Evolutionary conservation across 2,329 filamentous ascomycete genomes (phyloP), one percentile per base, ranked within the genome.

Genomic region (Alternaria conjuncta): DNA sequence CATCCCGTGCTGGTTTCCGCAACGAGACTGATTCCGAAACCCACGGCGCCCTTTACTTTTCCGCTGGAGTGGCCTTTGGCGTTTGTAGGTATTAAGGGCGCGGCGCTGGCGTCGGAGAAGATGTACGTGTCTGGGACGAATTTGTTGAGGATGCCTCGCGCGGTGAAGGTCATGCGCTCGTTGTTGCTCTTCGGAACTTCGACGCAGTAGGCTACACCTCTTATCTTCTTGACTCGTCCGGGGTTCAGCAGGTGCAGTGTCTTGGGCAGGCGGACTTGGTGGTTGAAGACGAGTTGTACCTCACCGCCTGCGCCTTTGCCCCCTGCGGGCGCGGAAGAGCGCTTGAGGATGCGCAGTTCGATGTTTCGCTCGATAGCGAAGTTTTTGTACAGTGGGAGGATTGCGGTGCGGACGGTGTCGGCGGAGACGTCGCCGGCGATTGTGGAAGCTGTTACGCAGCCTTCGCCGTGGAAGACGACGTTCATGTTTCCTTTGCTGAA

Each of bases 171-270:
- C 92, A 97, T 96, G 68, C 96, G 87, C 66, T 91, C 92, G 78
- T 98, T 99, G 79, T 97, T 97, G 54, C 91, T 94, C 0, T 92
- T 95, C 11, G 92, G 92, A 1, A 98, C 94, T 50, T 96, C 96
- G 1, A 93, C 94, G 59, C 92, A 92, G 81, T 98, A 99, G 51
- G 96, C 94, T 46, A 99, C 96, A 63, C 96, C 96, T 60, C 95
- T 87, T 69, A 99, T 92, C 71, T 90, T 89, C 86, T 94, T 95
- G 74, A 99, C 91, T 60, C 92, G 86, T 8, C 96, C 96, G 0
- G 94, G 89, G 67, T 88, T 92, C 71, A 96, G 86, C 59, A 97
- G 82, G 80, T 99, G 96, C 77, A 99, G 84, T 41, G 96, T 99
- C 84, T 97, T 97, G 11, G 96, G 96, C 55, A 98, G 84, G 41